Percentiles rank a stretch among this genome's conserved stretches.
Conservation (phyloP, 495 filamentous ascomycete genomes). For the Staphylotrichum tortipilum region DNA sequence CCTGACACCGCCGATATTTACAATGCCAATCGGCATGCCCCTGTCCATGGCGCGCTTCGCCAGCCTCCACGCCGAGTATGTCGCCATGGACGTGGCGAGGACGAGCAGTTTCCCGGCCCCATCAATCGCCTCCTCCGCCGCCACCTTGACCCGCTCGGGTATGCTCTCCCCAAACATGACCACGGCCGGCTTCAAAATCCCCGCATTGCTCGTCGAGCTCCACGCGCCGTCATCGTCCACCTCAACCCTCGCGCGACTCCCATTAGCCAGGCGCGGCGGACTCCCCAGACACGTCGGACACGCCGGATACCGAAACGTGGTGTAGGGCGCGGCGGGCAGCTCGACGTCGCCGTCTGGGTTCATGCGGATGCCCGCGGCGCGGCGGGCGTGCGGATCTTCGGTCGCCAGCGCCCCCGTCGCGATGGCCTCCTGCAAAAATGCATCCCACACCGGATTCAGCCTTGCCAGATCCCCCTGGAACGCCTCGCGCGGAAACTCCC, state of each 20-base stretch:
- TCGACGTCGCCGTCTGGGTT: constrained; percentile 96
- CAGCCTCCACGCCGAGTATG: constrained; percentile 88
- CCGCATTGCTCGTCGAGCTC: constrained; percentile 57
- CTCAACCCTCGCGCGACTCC: constrained; percentile 49
- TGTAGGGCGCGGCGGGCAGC: constrained; percentile 77
- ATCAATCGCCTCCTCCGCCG: constrained; percentile 75
- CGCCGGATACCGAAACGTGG: constrained; percentile 81
- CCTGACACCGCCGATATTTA: constrained; percentile 76
- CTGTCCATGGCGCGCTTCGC: constrained; percentile 72
- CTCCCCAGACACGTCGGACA: constrained; percentile 70
- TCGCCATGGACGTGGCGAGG: constrained; percentile 82
- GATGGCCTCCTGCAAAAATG: constrained; percentile 62
- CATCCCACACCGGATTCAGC: constrained; percentile 82
- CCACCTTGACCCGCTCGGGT: constrained; percentile 50
- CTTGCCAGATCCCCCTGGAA: constrained; percentile 70
- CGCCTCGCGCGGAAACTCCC: constrained; percentile 53
- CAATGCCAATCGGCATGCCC: constrained; percentile 75
- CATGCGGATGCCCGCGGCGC: constrained; percentile 60
- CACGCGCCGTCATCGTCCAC: constrained; percentile 78
- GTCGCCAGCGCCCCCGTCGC: constrained; percentile 66
- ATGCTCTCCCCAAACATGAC: constrained; percentile 96
- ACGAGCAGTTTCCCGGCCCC: constrained; percentile 65
- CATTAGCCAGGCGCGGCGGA: constrained; percentile 54
- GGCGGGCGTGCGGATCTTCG: constrained; percentile 62
- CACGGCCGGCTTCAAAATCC: constrained; percentile 83